Evolutionary conservation across 371 early-diverging fungal species (phyloP).

Genomic region (Thermomucor indicae-seudaticae): DNA sequence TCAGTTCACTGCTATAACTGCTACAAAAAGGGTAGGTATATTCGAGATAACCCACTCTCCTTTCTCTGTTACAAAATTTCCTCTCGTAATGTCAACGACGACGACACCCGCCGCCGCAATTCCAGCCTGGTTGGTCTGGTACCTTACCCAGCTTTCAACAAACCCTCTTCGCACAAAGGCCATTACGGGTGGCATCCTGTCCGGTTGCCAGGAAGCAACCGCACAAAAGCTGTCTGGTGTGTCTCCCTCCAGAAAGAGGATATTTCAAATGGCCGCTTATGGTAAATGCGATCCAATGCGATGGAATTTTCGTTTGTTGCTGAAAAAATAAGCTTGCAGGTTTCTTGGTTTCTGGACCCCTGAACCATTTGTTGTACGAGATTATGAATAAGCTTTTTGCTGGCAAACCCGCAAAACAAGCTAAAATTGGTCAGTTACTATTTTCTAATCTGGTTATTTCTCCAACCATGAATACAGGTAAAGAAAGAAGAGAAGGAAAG

Average conservation of each 20-base stretch:
- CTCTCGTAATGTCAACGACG: no score
- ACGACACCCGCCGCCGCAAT: slow-evolving; percentile 8
- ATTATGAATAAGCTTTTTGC: slow-evolving; percentile 60
- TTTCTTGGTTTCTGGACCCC: slow-evolving; percentile 64
- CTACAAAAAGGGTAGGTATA: no score
- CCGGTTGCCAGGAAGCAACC: slow-evolving; percentile 74
- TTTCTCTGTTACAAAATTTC: no score
- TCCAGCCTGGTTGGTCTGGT: slow-evolving; percentile 50
- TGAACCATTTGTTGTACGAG: slow-evolving; percentile 70
- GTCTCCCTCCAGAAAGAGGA: slow-evolving; percentile 58
- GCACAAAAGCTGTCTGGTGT: slow-evolving; percentile 68
- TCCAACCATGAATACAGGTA: slow-evolving; percentile 80
- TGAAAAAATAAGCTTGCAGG: slow-evolving; percentile 16
- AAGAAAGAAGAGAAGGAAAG: slow-evolving; percentile 4
- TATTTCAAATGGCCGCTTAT: slow-evolving; percentile 80
- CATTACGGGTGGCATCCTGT: slow-evolving; percentile 69
- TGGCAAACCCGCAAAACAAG: slow-evolving; percentile 53
- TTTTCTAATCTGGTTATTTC: slow-evolving; percentile 69
- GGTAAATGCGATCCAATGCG: slow-evolving; percentile 36
- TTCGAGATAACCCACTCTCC: no score
- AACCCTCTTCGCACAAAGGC: slow-evolving; percentile 79
- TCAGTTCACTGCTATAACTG: no score
- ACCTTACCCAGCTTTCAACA: slow-evolving; percentile 56
- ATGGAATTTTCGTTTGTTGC: neutral
- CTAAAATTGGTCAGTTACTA: slow-evolving; percentile 61